A percentile compares a stretch with the other conserved stretches of the same genome.
Evolutionary conservation across 768 basidiomycete species (phyloP).

Genomic region (Mycena rebaudengoi): DNA sequence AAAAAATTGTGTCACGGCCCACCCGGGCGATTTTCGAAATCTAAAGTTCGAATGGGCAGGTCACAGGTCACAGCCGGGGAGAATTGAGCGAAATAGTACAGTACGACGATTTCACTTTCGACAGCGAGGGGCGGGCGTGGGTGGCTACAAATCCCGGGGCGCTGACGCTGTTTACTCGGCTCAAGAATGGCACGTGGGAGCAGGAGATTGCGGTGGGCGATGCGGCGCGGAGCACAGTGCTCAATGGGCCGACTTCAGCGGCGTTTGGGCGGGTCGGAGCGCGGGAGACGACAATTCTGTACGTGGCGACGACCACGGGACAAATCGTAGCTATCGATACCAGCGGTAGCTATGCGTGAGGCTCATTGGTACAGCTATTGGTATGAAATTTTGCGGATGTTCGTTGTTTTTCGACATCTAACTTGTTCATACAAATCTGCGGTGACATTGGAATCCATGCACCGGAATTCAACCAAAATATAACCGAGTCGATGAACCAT

Average conservation of each 20-base stretch:
- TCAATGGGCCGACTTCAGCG: constrained; percentile 12
- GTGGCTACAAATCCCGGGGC: constrained; percentile 6
- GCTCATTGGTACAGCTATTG: constrained; percentile 5
- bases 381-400: constrained; percentile 2
- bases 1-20: too few relatives aligned
- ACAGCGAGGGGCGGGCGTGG: constrained; percentile 10
- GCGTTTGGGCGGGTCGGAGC: constrained; percentile 13
- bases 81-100: too few relatives aligned
- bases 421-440: neutral
- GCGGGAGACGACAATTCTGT: constrained; percentile 5
- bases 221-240: constrained; percentile 11
- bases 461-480: neutral
- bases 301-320: constrained; percentile 10
- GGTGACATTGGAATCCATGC: neutral
- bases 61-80: too few relatives aligned
- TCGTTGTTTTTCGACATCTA: constrained; percentile 5
- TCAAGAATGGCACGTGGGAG: constrained; percentile 6
- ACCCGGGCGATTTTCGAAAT: too few relatives aligned
- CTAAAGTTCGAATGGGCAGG: too few relatives aligned
- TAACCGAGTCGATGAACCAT: too few relatives aligned
- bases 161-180: constrained; percentile 3
- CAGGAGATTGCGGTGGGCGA: constrained; percentile 8
- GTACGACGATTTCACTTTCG: constrained; percentile 18
- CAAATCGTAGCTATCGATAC: constrained; percentile 33
- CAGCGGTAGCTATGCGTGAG: constrained; percentile 2